Evolutionary conservation across 345 rosid species (phyloP).

Genomic region (Salix suchowensis): DNA sequence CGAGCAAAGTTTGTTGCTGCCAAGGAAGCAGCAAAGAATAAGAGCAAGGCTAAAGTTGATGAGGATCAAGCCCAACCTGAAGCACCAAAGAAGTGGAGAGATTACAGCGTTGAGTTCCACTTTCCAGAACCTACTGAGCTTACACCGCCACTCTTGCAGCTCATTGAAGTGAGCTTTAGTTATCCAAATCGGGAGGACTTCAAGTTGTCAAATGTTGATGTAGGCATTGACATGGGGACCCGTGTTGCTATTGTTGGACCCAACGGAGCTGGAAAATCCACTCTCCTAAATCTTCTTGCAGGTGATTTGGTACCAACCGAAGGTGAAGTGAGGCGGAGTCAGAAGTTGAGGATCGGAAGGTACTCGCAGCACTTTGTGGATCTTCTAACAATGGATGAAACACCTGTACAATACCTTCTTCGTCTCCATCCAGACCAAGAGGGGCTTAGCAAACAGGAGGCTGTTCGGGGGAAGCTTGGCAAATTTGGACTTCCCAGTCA

Average conservation of each 20-base stretch:
- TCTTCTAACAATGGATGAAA: constrained; percentile 80
- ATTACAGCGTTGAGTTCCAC: constrained; percentile 88
- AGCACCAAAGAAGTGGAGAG: constrained; percentile 90
- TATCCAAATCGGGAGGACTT: constrained; percentile 82
- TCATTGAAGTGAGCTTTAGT: constrained; percentile 81
- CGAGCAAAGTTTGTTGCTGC: constrained; percentile 63
- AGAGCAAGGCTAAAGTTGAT: constrained; percentile 65
- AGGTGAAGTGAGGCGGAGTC: constrained; percentile 85
- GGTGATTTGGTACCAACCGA: constrained; percentile 78
- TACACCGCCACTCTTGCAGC: constrained; percentile 87
- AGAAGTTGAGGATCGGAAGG: constrained; percentile 85
- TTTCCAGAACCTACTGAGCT: constrained; percentile 96
- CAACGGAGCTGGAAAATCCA: constrained; percentile 94
- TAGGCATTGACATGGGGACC: constrained; percentile 98
- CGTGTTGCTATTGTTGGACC: constrained; percentile 94
- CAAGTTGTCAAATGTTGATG: constrained; percentile 75
- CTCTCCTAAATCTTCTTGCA: constrained; percentile 85
- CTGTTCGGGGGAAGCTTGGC: constrained; percentile 92
- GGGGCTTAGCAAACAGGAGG: constrained; percentile 93
- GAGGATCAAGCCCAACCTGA: constrained; percentile 68
- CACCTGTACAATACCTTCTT: constrained; percentile 91
- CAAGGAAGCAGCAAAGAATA: constrained; percentile 76
- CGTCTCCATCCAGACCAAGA: constrained; percentile 95
- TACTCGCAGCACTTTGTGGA: constrained; percentile 97
- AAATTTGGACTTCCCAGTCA: constrained; percentile 90